Evolutionary conservation across 345 rosid species (phyloP), one percentile per base, ranked within the genome.

Genomic region (Hypericum perforatum): DNA sequence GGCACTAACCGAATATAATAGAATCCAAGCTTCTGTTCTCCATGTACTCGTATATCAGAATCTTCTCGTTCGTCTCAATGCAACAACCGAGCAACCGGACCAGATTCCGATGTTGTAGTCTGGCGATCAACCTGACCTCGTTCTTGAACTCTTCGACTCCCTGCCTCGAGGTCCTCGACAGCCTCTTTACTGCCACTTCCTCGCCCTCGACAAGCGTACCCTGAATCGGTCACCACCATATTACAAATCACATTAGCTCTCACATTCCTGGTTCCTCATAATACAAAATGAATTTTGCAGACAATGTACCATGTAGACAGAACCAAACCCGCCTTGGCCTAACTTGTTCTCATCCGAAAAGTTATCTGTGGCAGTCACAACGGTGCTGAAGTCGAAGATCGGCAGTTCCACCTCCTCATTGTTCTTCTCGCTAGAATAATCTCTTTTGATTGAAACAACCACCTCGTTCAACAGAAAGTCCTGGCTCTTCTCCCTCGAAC

Each of bases 11-110:
- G 65, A 89, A 89, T 12, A 89, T 36, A 64, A 78, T 41, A 39
- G 79, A 78, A 68, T 89, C 94, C 7, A 89, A 77, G 71, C 95
- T 86, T 66, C 67, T 61, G 53, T 80, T 62, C 63, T 80, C 94
- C 89, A 90, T 75, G 70, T 72, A 90, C 75, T 86, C 96, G n/a
- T 84, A 90, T 39, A 90, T 64, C 32, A 90, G 78, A 67, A 90
- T 74, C 76, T 84, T 90, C 58, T 90, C 97, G 0, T 69, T 82
- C 59, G 7, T 66, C 29, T 82, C 88, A 9, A 77, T 41, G 68
- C 89, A 84, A 58, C 82, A 89, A 8, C 85, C 90, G 5, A 86
- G 63, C 54, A 86, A 73, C 1, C 86, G 76, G 12, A 89, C 94
- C 11, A 89, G 84, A 64, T 89, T 89, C 63, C 82, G 70, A 42